Conservation (phyloP, 108 stramenopile genomes). For the Aurantiochytrium sp. region DNA sequence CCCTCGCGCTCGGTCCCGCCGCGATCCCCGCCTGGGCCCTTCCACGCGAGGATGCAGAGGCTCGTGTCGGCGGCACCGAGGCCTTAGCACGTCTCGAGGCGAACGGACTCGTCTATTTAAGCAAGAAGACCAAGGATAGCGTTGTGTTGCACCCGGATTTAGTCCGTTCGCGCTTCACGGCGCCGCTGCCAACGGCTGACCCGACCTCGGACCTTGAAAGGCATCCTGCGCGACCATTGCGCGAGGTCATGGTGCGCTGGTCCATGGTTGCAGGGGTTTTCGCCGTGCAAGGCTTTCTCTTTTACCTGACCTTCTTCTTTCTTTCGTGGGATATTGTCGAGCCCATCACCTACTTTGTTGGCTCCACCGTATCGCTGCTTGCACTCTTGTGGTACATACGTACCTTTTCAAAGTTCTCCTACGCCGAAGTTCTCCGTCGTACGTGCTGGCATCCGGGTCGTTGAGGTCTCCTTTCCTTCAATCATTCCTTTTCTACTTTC, state of each 20-base stretch:
- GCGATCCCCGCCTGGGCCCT: background rate
- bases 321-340: conserved; percentile 3
- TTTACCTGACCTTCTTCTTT: background rate
- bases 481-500: too few species aligned
- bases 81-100: background rate
- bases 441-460: background rate
- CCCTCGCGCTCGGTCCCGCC: background rate
- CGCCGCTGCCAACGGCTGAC: background rate
- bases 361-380: background rate
- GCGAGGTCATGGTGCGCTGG: background rate
- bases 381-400: background rate
- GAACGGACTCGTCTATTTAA: background rate
- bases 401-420: background rate
- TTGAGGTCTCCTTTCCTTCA: background rate
- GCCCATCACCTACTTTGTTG: conserved; percentile 17
- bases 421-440: background rate
- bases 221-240: background rate
- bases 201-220: background rate
- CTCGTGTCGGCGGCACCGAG: background rate
- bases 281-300: background rate
- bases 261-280: background rate
- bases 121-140: background rate
- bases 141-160: background rate
- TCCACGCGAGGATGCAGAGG: background rate
- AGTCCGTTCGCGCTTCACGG: background rate